Conservation (phyloP, 2,329 filamentous ascomycete genomes). For the Colletotrichum magnum region DNA sequence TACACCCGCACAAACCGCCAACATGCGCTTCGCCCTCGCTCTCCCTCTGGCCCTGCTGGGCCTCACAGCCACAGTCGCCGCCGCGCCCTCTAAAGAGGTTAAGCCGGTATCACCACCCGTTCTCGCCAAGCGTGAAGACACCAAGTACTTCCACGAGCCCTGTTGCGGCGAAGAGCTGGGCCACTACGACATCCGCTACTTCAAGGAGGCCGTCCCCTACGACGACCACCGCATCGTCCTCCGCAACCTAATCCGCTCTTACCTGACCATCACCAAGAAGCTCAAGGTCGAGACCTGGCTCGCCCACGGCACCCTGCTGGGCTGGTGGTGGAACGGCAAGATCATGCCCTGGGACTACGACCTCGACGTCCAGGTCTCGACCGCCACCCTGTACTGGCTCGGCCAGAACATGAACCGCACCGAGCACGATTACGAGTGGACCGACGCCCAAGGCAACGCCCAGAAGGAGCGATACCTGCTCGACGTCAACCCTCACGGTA, state of each 20-base stretch:
- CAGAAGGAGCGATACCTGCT: conserved; percentile 73
- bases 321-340: conserved; percentile 90
- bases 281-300: conserved; percentile 86
- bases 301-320: conserved; percentile 85
- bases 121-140: conserved; percentile 32
- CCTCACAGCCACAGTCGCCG: conserved; percentile 22
- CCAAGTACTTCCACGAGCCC: conserved; percentile 78
- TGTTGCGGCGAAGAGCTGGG: conserved; percentile 71
- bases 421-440: conserved; percentile 68
- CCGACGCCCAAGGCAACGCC: conserved; percentile 57
- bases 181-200: conserved; percentile 84
- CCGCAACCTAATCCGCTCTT: conserved; percentile 79
- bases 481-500: conserved; percentile 81
- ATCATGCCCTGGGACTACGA: conserved; percentile 90
- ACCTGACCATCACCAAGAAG: conserved; percentile 76
- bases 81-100: conserved; percentile 24
- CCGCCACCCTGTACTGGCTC: conserved; percentile 75
- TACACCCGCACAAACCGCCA: conserved; percentile 6
- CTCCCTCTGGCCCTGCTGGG: conserved; percentile 27
- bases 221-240: conserved; percentile 76
- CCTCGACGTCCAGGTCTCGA: conserved; percentile 84
- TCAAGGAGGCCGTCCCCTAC: conserved; percentile 73
- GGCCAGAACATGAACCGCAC: conserved; percentile 79
- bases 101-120: conserved; percentile 8
- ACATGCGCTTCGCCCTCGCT: conserved; percentile 29